These are phyloP conservation scores for Prunus campanulata DNA, from an alignment of 306 rosid species.

Conservation along the genomic window DNA sequence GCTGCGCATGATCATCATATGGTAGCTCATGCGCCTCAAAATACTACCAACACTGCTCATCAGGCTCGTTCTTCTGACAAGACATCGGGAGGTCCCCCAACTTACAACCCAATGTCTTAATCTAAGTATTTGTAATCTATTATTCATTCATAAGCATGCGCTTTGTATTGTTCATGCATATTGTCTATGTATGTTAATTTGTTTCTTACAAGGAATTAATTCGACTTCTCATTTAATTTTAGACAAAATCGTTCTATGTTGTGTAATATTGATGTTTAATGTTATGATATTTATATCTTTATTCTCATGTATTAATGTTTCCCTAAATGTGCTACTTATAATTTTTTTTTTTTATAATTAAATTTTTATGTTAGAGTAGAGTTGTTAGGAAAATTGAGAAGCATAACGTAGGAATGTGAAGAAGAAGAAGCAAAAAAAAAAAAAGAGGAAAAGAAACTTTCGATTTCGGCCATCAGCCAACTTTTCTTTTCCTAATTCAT, in stretches of 20 bases:
- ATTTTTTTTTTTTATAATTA: rapidly evolving
- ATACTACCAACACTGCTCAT: neutral
- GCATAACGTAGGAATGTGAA: too few relatives aligned
- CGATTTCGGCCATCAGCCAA: too few relatives aligned
- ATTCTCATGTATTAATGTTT: too few relatives aligned
- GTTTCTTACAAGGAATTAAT: neutral
- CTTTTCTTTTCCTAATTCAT: too few relatives aligned
- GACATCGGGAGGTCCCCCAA: neutral
- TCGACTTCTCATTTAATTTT: neutral
- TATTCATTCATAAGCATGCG: neutral
- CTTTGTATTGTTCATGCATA: neutral
- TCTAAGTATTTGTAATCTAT: neutral
- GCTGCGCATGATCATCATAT: conserved; percentile 29
- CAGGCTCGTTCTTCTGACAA: neutral
- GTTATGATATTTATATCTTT: neutral
- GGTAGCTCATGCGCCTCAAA: conserved; percentile 16
- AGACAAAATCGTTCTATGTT: neutral
- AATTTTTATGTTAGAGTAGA: too few relatives aligned
- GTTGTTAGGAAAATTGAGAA: too few relatives aligned
- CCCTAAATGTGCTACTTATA: too few relatives aligned
- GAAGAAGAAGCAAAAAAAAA: too few relatives aligned
- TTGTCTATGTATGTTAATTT: neutral
- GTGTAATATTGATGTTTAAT: neutral
- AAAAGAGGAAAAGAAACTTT: too few relatives aligned
- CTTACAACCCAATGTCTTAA: neutral